A percentile compares a stretch with the other conserved stretches of the same genome.
phyloP scores from a whole-genome alignment of 1,284 basidiomycete species.

The Cutaneotrichosporon sp. region DNA sequence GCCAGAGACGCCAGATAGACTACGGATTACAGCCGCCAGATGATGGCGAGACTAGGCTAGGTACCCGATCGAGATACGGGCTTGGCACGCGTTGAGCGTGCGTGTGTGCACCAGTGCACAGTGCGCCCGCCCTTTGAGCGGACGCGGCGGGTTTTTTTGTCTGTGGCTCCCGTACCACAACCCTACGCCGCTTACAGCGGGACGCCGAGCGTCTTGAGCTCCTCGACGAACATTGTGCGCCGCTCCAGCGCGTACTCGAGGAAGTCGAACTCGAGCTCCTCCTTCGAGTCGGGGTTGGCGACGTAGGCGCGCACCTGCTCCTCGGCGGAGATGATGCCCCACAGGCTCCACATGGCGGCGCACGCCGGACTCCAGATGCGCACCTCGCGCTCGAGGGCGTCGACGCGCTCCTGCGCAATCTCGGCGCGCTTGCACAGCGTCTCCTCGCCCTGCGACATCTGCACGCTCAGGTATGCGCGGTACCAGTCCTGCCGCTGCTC shows the following conservation, averaged over 20 bases:
- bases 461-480: constrained; percentile 66
- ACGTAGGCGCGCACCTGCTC: constrained; percentile 70
- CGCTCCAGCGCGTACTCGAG: constrained; percentile 53
- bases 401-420: constrained; percentile 42
- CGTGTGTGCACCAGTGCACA: neutral
- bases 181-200: constrained; percentile 2
- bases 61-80: neutral
- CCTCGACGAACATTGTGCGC: constrained; percentile 51
- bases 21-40: neutral
- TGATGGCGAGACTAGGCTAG: neutral
- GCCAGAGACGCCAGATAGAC: neutral
- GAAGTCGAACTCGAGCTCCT: constrained; percentile 50
- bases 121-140: neutral
- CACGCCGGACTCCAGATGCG: constrained; percentile 81
- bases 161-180: neutral
- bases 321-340: constrained; percentile 86
- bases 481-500: constrained; percentile 80
- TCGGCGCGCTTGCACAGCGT: constrained; percentile 35
- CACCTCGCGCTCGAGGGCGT: constrained; percentile 71
- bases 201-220: constrained; percentile 44
- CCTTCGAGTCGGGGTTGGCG: constrained; percentile 12
- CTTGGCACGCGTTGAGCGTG: neutral
- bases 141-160: neutral
- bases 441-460: constrained; percentile 42
- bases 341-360: constrained; percentile 86